These are phyloP conservation scores for Termitomyces sp. DNA, from an alignment of 768 basidiomycete species.

Conservation along the genomic window DNA sequence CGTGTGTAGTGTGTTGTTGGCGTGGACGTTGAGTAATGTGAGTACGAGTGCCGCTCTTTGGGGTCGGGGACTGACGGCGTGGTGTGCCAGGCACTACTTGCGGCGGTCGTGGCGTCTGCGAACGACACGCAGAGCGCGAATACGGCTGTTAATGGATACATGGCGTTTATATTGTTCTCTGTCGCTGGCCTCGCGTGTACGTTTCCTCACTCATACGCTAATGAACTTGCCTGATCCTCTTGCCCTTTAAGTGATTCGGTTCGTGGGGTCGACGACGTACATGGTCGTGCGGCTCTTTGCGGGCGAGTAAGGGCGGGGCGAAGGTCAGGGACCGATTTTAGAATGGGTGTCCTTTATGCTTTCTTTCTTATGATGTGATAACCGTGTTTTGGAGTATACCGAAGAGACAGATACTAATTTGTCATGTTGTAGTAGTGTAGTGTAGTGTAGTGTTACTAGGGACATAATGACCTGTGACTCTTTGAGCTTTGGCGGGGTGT, in stretches of 20 bases:
- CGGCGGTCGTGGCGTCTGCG: constrained; percentile 61
- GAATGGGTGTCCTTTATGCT: too few relatives aligned
- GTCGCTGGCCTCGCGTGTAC: constrained; percentile 84
- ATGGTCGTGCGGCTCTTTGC: constrained; percentile 85
- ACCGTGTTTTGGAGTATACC: too few relatives aligned
- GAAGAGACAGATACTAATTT: too few relatives aligned
- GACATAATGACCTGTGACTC: too few relatives aligned
- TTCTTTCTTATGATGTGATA: too few relatives aligned
- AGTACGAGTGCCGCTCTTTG: constrained; percentile 8
- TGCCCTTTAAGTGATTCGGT: constrained; percentile 62
- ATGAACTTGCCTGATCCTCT: not conserved
- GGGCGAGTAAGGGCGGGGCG: constrained; percentile 55
- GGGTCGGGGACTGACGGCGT: not conserved
- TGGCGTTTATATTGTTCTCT: constrained; percentile 85
- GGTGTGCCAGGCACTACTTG: constrained; percentile 53
- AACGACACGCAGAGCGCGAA: constrained; percentile 49
- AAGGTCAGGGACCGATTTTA: too few relatives aligned
- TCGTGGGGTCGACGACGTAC: constrained; percentile 76
- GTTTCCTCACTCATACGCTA: constrained; percentile 24
- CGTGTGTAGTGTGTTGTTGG: constrained; percentile 45
- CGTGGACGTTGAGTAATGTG: constrained; percentile 88
- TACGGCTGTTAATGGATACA: constrained; percentile 72
- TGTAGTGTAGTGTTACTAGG: too few relatives aligned
- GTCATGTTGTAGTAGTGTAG: too few relatives aligned
- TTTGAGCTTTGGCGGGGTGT: too few relatives aligned